Evolutionary conservation across 352 stramenopile genomes (phyloP).

Genomic region (Globisporangium splendens): DNA sequence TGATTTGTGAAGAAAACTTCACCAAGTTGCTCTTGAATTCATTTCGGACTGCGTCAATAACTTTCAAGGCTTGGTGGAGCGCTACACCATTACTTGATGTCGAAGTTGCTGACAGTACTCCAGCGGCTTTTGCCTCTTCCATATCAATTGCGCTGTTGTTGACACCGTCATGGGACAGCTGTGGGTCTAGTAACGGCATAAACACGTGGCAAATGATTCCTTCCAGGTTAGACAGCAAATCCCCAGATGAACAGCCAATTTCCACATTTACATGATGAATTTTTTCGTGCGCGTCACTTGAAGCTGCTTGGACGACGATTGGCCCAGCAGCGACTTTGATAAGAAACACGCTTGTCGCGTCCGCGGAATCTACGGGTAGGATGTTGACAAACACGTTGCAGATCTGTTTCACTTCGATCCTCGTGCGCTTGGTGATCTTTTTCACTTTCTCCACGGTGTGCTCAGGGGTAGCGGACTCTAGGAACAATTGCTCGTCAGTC

Average conservation of each 20-base stretch:
- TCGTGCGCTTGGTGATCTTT: constrained; percentile 41
- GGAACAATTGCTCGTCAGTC: constrained; percentile 73
- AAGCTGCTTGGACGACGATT: constrained; percentile 33
- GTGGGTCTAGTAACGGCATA: constrained; percentile 80
- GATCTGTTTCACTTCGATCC: constrained; percentile 44
- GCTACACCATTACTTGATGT: constrained; percentile 4
- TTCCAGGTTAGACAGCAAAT: constrained; percentile 81
- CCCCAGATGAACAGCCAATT: constrained; percentile 84
- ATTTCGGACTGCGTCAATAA: constrained; percentile 81
- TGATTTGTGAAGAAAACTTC: constrained; percentile 92
- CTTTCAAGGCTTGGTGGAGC: constrained; percentile 58
- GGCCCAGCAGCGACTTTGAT: constrained; percentile 65
- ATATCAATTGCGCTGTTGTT: constrained; percentile 12
- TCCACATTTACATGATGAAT: constrained; percentile 72
- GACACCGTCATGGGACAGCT: constrained; percentile 36
- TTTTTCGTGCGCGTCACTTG: constrained; percentile 36
- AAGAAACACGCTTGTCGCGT: constrained; percentile 69
- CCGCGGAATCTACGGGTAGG: constrained; percentile 53
- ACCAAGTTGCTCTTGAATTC: constrained; percentile 89
- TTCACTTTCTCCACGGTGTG: constrained; percentile 37
- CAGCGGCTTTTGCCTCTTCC: neutral
- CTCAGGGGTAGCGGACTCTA: constrained; percentile 32
- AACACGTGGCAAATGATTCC: constrained; percentile 88
- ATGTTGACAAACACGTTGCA: constrained; percentile 73
- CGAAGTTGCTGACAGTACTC: neutral